phyloP scores from a whole-genome alignment of 805 yeast species.

The Monosporozyma yasuniensis region DNA sequence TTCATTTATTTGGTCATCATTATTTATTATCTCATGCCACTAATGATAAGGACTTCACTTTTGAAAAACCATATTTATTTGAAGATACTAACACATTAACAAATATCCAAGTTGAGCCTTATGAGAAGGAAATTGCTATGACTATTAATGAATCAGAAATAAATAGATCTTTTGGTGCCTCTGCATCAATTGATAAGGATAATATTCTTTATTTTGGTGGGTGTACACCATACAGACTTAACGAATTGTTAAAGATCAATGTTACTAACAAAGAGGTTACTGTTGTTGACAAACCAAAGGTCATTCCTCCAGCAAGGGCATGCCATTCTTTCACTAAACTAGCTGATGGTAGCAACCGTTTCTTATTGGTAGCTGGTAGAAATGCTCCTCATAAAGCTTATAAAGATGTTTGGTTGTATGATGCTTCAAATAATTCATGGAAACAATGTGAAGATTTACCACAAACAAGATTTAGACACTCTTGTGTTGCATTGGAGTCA shows the following conservation, averaged over 20 bases:
- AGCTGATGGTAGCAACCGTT: conserved; percentile 9
- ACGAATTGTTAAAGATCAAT: conserved; percentile 12
- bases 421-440: conserved; percentile 33
- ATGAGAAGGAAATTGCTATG: background rate
- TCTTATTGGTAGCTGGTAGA: conserved; percentile 57
- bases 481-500: conserved; percentile 27
- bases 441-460: conserved; percentile 32
- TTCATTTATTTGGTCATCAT: conserved; percentile 65
- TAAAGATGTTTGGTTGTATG: conserved; percentile 37
- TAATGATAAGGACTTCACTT: conserved; percentile 22
- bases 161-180: conserved; percentile 22
- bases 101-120: background rate
- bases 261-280: background rate
- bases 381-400: conserved; percentile 44
- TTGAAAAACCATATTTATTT: conserved; percentile 6
- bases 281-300: conserved; percentile 5
- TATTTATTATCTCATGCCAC: conserved; percentile 62
- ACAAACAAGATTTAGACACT: conserved; percentile 44
- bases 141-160: conserved; percentile 1
- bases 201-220: conserved; percentile 32
- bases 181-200: conserved; percentile 5
- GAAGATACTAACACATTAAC: background rate
- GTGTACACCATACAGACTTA: conserved; percentile 23
- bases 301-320: conserved; percentile 37
- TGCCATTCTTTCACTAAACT: conserved; percentile 44